phyloP scores from a whole-genome alignment of 192 early-diverging fungal species.

The Rhizoclosmatium globosum region DNA sequence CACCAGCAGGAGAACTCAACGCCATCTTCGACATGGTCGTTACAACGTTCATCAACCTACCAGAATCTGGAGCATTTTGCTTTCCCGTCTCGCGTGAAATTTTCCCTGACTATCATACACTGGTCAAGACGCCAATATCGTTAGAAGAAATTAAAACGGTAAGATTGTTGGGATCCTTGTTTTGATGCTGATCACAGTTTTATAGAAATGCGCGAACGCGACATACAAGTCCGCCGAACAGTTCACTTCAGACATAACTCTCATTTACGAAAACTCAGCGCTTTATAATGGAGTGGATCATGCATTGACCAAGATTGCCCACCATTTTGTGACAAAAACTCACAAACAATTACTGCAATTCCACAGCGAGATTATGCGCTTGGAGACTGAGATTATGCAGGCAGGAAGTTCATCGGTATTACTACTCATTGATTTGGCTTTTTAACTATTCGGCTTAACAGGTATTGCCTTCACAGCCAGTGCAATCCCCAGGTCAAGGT shows the following conservation, averaged over 20 bases:
- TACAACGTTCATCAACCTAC: conserved; percentile 51
- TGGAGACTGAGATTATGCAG: conserved; percentile 27
- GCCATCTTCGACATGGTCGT: conserved; percentile 55
- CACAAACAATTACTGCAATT: conserved; percentile 3
- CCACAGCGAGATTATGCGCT: conserved; percentile 1
- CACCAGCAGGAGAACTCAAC: conserved; percentile 57
- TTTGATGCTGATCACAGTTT: neutral
- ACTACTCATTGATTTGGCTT: too few relatives aligned
- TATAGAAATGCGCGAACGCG: conserved; percentile 41
- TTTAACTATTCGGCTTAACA: too few relatives aligned
- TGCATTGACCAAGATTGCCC: conserved; percentile 55
- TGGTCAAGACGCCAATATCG: conserved; percentile 61
- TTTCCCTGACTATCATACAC: conserved; percentile 61
- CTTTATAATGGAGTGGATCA: conserved; percentile 61
- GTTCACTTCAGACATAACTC: conserved; percentile 61
- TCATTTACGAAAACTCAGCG: conserved; percentile 61
- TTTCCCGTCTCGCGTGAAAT: conserved; percentile 53
- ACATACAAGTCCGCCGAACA: conserved; percentile 54
- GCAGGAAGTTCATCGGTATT: too few relatives aligned
- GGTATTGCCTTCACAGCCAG: neutral
- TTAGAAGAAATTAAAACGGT: conserved; percentile 65
- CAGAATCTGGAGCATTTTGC: conserved; percentile 57
- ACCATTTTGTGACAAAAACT: conserved; percentile 46
- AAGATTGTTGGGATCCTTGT: conserved; percentile 20
- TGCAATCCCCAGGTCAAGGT: too few relatives aligned